A percentile compares a stretch with the other conserved stretches of the same genome.
These are phyloP conservation scores for Schoenoplectus triqueter DNA, from an alignment of 202 grass and related monocot species.

Conservation along the genomic window DNA sequence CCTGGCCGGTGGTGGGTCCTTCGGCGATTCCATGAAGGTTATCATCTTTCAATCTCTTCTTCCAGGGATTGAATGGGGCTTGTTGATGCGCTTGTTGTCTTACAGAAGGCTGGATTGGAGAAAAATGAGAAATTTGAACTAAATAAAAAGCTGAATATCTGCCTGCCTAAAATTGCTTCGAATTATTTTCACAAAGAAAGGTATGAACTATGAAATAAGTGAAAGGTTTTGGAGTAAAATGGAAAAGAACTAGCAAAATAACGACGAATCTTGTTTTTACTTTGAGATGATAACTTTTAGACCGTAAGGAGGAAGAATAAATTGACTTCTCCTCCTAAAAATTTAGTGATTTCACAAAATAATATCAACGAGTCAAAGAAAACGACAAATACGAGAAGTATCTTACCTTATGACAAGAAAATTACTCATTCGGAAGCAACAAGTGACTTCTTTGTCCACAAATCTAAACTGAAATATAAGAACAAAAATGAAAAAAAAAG, in stretches of 20 bases:
- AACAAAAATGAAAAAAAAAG: constrained; percentile 11
- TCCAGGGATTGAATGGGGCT: not conserved
- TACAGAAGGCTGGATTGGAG: constrained; percentile 9
- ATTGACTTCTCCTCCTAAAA: too few species aligned
- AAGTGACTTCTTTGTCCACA: not conserved
- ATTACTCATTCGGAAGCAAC: constrained; percentile 18
- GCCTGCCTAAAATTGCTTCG: not conserved
- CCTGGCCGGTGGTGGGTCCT: constrained; percentile 53
- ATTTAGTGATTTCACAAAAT: not conserved
- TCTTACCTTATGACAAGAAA: constrained; percentile 29
- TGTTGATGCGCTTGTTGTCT: constrained; percentile 1
- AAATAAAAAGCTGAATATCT: constrained; percentile 9
- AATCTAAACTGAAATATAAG: not conserved
- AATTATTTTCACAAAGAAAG: not conserved
- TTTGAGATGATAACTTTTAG: too few species aligned
- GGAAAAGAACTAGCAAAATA: not conserved
- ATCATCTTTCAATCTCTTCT: constrained; percentile 51
- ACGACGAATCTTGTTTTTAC: not conserved
- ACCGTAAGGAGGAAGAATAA: too few species aligned
- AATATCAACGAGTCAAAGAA: not conserved
- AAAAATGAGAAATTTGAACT: constrained; percentile 10
- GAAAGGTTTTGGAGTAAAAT: not conserved
- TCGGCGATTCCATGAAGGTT: constrained; percentile 76
- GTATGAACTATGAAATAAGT: not conserved
- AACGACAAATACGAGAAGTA: constrained; percentile 1